Evolutionary conservation across 169 alveolate genomes (phyloP).

Genomic region (Plasmodium chabaudi): DNA sequence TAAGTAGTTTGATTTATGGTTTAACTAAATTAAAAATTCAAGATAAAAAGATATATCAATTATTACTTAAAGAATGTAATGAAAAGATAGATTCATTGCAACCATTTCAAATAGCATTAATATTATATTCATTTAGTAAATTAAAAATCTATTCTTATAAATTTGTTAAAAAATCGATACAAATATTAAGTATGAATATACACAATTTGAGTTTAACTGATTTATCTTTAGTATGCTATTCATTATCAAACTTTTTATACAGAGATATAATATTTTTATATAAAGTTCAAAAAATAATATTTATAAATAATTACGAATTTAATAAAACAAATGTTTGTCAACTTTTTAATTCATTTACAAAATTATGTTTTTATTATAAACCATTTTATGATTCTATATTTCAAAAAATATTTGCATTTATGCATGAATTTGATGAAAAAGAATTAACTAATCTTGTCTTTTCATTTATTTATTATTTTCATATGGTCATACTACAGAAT

Average conservation of each 20-base stretch:
- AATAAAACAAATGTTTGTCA: constrained; percentile 33
- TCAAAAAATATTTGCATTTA: constrained; percentile 22
- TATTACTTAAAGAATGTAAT: constrained; percentile 44
- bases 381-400: constrained; percentile 57
- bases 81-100: constrained; percentile 30
- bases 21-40: constrained; percentile 33
- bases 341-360: constrained; percentile 52
- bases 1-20: constrained; percentile 47
- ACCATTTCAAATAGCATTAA: constrained; percentile 34
- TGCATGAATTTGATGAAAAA: constrained; percentile 65
- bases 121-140: constrained; percentile 53
- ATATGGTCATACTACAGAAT: constrained; percentile 3
- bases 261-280: constrained; percentile 54
- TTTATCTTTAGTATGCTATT: constrained; percentile 40
- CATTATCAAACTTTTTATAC: constrained; percentile 58
- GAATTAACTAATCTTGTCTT: constrained; percentile 43
- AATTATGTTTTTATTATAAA: constrained; percentile 50
- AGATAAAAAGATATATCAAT: constrained; percentile 45
- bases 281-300: constrained; percentile 36
- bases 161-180: constrained; percentile 56
- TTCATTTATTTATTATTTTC: constrained; percentile 69
- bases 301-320: constrained; percentile 29
- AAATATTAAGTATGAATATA: constrained; percentile 44
- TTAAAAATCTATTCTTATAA: constrained; percentile 49
- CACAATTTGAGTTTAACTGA: constrained; percentile 38